These are phyloP conservation scores for Lasiodiplodia citricola DNA, from an alignment of 2,329 filamentous ascomycete species.

Conservation along the genomic window DNA sequence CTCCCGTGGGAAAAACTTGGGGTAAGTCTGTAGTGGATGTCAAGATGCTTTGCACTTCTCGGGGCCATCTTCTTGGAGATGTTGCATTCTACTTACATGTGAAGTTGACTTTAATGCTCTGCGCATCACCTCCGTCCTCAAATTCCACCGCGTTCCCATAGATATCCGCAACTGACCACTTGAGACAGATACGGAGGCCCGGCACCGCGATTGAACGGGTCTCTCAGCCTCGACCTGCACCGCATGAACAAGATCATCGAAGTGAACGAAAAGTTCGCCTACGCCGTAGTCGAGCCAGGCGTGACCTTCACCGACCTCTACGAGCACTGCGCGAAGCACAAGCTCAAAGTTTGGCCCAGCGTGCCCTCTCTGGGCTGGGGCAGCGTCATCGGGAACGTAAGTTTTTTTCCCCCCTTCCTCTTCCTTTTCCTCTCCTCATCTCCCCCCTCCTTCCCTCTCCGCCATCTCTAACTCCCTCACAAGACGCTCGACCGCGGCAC, in stretches of 20 bases:
- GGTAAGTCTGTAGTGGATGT: constrained; percentile 41
- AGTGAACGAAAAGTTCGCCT: constrained; percentile 46
- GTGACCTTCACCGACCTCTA: constrained; percentile 56
- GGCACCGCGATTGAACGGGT: constrained; percentile 52
- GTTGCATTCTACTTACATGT: too few species aligned
- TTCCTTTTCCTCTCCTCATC: too few species aligned
- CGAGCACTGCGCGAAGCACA: constrained; percentile 37
- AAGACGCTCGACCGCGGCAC: constrained; percentile 33
- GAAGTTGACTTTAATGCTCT: too few species aligned
- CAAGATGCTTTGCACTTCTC: too few species aligned
- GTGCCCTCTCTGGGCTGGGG: constrained; percentile 43
- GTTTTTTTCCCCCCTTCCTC: background rate
- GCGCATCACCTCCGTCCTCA: too few species aligned
- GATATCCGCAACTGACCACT: background rate
- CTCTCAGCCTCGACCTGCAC: constrained; percentile 53
- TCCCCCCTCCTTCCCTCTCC: too few species aligned
- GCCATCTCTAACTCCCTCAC: background rate
- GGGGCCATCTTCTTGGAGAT: too few species aligned
- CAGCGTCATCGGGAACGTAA: constrained; percentile 40
- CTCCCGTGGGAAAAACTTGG: constrained; percentile 52
- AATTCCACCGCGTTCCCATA: background rate
- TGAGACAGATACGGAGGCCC: constrained; percentile 46
- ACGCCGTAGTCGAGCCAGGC: constrained; percentile 52
- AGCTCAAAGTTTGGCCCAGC: constrained; percentile 50
- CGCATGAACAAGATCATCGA: constrained; percentile 49